phyloP scores from a whole-genome alignment of 192 early-diverging fungal species.

The Coemansia sp. region DNA sequence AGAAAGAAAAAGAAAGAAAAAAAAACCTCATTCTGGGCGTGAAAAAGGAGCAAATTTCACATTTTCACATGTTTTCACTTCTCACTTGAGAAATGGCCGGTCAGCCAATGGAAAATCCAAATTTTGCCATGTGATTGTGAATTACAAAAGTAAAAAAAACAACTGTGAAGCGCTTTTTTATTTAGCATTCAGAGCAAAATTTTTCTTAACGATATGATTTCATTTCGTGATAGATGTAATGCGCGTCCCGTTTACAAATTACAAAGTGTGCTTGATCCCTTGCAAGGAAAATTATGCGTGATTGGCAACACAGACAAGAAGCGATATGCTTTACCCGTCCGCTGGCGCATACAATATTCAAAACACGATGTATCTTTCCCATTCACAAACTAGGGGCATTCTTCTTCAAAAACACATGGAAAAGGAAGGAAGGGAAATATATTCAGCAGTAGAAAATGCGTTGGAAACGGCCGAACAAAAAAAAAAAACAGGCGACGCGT shows the following conservation, averaged over 20 bases:
- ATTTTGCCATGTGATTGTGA: background rate
- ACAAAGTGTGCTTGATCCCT: background rate
- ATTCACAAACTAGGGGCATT: too few species aligned
- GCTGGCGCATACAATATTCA: background rate
- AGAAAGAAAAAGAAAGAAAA: background rate
- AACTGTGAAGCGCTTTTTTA: background rate
- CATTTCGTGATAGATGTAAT: too few species aligned
- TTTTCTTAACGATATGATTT: too few species aligned
- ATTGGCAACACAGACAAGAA: background rate
- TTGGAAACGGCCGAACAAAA: background rate
- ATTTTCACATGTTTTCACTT: constrained; percentile 3
- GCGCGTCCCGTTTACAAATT: too few species aligned
- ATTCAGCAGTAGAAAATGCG: background rate
- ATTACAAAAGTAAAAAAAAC: background rate
- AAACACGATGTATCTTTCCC: background rate
- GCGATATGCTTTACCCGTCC: background rate
- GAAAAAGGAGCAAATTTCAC: background rate
- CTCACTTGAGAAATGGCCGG: background rate
- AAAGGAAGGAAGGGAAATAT: background rate
- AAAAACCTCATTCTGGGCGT: background rate
- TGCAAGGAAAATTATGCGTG: background rate
- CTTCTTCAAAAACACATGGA: background rate
- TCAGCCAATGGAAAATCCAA: background rate
- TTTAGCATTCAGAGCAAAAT: too few species aligned
- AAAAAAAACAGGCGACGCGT: background rate